phyloP scores from a whole-genome alignment of 176 grass and related monocot genomes.

The Miscanthus lutarioriparius region DNA sequence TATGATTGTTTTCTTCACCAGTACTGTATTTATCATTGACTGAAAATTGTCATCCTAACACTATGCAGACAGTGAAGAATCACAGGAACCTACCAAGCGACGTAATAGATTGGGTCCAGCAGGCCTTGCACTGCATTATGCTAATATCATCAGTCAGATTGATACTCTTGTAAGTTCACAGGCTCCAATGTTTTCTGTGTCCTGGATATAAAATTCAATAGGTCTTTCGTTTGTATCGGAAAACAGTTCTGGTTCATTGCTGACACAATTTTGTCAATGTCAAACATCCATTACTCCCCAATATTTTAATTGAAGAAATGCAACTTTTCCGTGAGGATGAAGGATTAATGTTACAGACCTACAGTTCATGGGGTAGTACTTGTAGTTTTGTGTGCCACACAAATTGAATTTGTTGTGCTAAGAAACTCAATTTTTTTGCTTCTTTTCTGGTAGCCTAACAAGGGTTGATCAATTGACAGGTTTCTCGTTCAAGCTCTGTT shows the following conservation, averaged over 20 bases:
- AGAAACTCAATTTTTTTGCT: slow-evolving; percentile 6
- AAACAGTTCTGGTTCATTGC: background rate
- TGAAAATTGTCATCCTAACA: slow-evolving; percentile 38
- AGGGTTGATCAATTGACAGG: slow-evolving; percentile 46
- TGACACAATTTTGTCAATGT: slow-evolving; percentile 20
- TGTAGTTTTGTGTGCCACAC: background rate
- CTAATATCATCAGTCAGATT: slow-evolving; percentile 97
- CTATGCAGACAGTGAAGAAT: slow-evolving; percentile 77
- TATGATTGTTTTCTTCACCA: slow-evolving; percentile 8
- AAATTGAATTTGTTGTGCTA: slow-evolving; percentile 24
- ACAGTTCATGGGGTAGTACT: slow-evolving; percentile 9
- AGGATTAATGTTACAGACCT: slow-evolving; percentile 31
- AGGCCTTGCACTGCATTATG: slow-evolving; percentile 97
- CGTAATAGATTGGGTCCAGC: slow-evolving; percentile 89
- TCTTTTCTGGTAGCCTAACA: slow-evolving; percentile 40
- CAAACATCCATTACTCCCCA: background rate
- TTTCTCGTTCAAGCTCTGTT: slow-evolving; percentile 82
- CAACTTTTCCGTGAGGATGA: background rate
- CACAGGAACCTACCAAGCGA: slow-evolving; percentile 44
- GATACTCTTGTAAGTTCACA: slow-evolving; percentile 83
- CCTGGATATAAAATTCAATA: background rate
- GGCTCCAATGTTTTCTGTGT: background rate
- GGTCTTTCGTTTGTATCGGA: slow-evolving; percentile 1
- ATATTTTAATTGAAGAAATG: slow-evolving; percentile 12
- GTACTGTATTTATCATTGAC: slow-evolving; percentile 25